Base-by-base conservation (phyloP, 1,139 yeast genomes). In the Hyphopichia khmerensis region DNA sequence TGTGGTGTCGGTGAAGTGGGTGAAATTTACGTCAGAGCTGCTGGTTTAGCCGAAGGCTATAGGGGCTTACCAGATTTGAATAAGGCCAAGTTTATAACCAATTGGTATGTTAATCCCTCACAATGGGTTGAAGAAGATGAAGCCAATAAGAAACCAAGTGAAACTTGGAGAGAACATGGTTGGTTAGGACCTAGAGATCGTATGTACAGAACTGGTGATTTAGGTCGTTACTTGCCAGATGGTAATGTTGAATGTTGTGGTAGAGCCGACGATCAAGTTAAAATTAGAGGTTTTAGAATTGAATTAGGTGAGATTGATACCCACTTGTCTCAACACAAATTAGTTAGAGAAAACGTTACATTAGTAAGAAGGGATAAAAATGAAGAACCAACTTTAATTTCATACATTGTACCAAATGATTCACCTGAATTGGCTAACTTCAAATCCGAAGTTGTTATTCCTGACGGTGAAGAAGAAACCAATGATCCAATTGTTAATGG, bases 1-100 rank as follows among this genome's bases (percentile, higher is more conserved):
- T 93, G 99, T 73, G 99, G 97, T 63, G 91, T 95, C 48, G 99
- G 99, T 52, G 99, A 93, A 69, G 95, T 93, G 45, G 99, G 99
- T 55, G 99, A 93, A 63, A 91, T 93, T 49, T 93, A 93, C 59
- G 98, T 95, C 13, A 83, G 99, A 60, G 99, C 99, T 34, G 99
- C 91, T 44, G 99, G 99, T 43, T 77, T 93, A 46, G 96, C 98
- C 16, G 99, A 91, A 64, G 96, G 98, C 2, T 93, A 93, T 66
- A 78, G 96, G 56, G 88, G 93, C 38, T 77, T 91, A 46, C 96
- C 96, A 13, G 96, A 90, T 32, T 69, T 89, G 62, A 93, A 91
- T 59, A 82, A 81, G 41, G 83, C 88, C 60, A 93, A 95, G 69
- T 93, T 93, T 53, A 80, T 95, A 40, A 80, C 80, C 48, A 90